Evolutionary conservation across 192 early-diverging fungal genomes (phyloP).

Genomic region (Backusella circina): DNA sequence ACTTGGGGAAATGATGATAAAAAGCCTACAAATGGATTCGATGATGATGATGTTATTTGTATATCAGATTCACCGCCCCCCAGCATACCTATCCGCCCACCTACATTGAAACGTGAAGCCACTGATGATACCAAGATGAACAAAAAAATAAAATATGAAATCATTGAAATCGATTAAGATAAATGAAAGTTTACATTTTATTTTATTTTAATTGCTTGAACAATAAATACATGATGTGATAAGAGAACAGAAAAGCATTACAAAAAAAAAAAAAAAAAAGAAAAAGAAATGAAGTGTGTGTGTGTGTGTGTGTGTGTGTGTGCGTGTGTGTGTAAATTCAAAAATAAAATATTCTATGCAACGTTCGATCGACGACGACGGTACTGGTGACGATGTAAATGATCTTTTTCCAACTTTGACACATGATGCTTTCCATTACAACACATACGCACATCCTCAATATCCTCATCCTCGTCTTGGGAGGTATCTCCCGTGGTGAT

Average conservation of each 20-base stretch:
- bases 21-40: no score
- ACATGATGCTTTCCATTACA: conserved; percentile 41
- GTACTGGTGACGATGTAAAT: conserved; percentile 17
- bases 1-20: no score
- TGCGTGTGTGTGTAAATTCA: not conserved
- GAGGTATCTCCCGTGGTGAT: not conserved
- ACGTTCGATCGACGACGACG: not conserved
- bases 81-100: no score
- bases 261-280: not conserved
- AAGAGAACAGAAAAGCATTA: not conserved
- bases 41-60: not conserved
- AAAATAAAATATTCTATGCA: not conserved
- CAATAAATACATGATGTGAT: not conserved
- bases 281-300: no score
- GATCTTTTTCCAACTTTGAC: conserved; percentile 27
- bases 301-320: not conserved
- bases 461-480: conserved; percentile 19
- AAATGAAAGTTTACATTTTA: not conserved
- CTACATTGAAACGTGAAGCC: no score
- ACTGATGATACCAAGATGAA: not conserved
- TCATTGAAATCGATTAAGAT: not conserved
- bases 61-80: not conserved
- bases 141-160: not conserved
- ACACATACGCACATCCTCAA: conserved; percentile 39
- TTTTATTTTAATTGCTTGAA: not conserved